phyloP scores from a whole-genome alignment of 148 eudicot species.

The Vaccinium corymbosum region DNA sequence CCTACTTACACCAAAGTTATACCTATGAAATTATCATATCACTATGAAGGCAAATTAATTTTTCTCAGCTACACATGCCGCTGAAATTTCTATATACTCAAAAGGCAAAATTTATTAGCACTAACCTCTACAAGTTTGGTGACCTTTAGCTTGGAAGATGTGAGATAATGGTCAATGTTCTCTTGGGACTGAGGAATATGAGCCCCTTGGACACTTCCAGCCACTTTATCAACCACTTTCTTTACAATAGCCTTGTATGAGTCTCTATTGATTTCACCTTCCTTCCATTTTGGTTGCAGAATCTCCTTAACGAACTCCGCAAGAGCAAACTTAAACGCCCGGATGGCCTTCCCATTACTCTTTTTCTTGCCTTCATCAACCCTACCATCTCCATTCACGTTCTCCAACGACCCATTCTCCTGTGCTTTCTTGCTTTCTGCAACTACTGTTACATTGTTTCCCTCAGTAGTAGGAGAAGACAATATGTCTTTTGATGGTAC shows the following conservation, averaged over 20 bases:
- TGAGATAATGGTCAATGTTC: conserved; percentile 61
- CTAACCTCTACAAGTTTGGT: conserved; percentile 78
- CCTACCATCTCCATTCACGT: conserved; percentile 34
- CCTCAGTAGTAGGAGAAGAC: conserved; percentile 16
- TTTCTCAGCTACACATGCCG: background rate
- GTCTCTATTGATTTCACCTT: conserved; percentile 66
- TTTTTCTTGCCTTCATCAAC: conserved; percentile 39
- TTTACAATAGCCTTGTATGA: conserved; percentile 63
- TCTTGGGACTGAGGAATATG: conserved; percentile 66
- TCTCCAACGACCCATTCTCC: conserved; percentile 31
- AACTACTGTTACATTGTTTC: conserved; percentile 14
- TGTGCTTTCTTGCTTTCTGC: conserved; percentile 28
- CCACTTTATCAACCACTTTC: conserved; percentile 76
- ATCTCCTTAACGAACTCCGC: conserved; percentile 74
- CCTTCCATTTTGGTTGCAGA: conserved; percentile 72
- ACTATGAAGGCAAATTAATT: background rate
- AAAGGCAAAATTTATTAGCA: background rate
- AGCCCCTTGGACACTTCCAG: conserved; percentile 39
- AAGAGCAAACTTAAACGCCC: conserved; percentile 63
- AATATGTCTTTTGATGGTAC: background rate
- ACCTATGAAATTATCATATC: background rate
- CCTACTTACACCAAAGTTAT: background rate
- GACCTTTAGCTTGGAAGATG: conserved; percentile 57
- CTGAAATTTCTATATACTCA: background rate
- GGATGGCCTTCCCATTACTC: conserved; percentile 50